Evolutionary conservation across 192 early-diverging fungal genomes (phyloP), one percentile per base, ranked within the genome.

Genomic region (Coemansia sp.): DNA sequence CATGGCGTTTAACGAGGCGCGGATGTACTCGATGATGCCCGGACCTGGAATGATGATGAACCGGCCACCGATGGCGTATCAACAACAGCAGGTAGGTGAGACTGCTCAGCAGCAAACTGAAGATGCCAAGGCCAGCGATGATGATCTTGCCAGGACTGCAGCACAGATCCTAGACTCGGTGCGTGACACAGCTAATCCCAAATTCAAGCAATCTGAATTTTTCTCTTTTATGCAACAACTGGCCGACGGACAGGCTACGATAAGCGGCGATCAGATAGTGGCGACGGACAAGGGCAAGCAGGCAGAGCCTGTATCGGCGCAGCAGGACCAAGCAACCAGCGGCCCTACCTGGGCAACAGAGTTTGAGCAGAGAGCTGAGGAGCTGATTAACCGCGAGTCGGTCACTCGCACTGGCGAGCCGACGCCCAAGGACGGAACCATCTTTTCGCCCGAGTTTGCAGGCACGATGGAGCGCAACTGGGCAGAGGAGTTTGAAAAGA

Each of bases 151-250:
- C 5, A 81, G 86, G 52, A 93, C 92, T 0, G 97, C 97, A 29
- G 89, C 87, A 10, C 81, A 91, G 60, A 84, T 99, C 28, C 71
- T 96, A 14, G 87, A 92, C 33, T 86, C 88, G 32, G 90, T 98
- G 17, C 73, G 86, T 32, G 76, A 69, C n/a, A 83, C 89, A 5
- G 78, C 86, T 45, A 96, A 97, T 61, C 94, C 96, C 32, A 98
- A 98, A 78, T 95, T 99, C 68, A 89, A 91, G 64, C 86, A 91
- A 60, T 96, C 93, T 16, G 87, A 92, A 45, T 99, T 99, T 65
- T 76, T 98, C 78, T 86, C 85, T 12, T 89, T 99, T 73, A 98
- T 99, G 94, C 85, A 92, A 60, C 86, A 94, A 69, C 80, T 99
- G 49, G 85, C 93, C 18, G 93, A 99, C 83, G 83, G 88, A 18